These are phyloP conservation scores for Phaeophleospora eucalypticola DNA, from an alignment of 2,329 filamentous ascomycete genomes.

Conservation along the genomic window DNA sequence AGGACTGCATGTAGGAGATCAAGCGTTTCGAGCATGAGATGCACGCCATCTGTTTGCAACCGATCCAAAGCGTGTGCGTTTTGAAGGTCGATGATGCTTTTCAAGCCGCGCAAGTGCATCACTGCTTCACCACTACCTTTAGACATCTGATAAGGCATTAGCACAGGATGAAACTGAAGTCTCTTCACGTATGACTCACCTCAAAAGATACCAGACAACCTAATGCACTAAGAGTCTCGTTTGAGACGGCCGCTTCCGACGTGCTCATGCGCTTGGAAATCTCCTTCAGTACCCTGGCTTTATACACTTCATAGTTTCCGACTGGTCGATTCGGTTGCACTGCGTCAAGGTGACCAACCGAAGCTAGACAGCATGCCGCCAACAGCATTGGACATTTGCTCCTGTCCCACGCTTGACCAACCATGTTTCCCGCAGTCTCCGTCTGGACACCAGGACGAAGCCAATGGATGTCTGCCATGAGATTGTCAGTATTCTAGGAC, in stretches of 20 bases:
- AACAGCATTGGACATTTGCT: slow-evolving; percentile 3
- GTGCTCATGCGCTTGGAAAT: slow-evolving; percentile 3
- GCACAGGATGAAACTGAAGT: not conserved
- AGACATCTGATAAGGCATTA: slow-evolving; percentile 2
- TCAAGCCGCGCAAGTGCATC: slow-evolving; percentile 3
- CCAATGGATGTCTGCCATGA: slow-evolving; percentile 5
- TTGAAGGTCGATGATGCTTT: slow-evolving; percentile 1
- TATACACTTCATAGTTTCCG: slow-evolving; percentile 2
- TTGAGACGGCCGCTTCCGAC: not conserved
- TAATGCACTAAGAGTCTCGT: slow-evolving; percentile 1
- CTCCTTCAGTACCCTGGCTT: slow-evolving; percentile 5
- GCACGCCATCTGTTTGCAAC: not conserved
- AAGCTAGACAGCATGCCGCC: slow-evolving; percentile 10
- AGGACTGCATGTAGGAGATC: slow-evolving; percentile 3
- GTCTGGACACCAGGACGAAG: slow-evolving; percentile 8
- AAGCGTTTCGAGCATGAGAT: slow-evolving; percentile 1
- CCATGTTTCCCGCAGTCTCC: slow-evolving; percentile 4
- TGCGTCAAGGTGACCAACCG: slow-evolving; percentile 9
- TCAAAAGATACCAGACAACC: slow-evolving; percentile 5
- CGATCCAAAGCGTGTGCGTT: not conserved
- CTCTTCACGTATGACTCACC: not conserved
- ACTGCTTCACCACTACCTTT: slow-evolving; percentile 4
- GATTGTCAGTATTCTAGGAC: not conserved
- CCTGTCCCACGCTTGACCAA: slow-evolving; percentile 4
- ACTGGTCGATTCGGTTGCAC: slow-evolving; percentile 5